Base-by-base conservation (phyloP, 1,284 basidiomycete genomes). In the Omphalotus olearius region DNA sequence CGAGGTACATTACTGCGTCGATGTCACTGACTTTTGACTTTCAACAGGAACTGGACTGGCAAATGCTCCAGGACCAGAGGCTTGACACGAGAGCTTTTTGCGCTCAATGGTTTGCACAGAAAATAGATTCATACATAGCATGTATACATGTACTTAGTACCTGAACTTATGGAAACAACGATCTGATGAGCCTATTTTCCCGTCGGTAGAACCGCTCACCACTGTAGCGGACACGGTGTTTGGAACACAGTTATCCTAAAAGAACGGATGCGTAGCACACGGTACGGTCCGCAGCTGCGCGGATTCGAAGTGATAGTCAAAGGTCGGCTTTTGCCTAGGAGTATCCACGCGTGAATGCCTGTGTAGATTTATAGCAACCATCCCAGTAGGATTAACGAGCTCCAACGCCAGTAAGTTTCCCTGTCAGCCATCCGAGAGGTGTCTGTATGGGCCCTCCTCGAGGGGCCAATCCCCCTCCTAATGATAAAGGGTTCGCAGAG, bases 371-470 rank as follows among this genome's bases (percentile, higher is more conserved):
- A 4, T 23, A 42, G 6, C 6, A 20, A 20, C 41, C 20, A 26
- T 40, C 13, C 16, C 2, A 13, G 17, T 17, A 16, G 49, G 25
- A 48, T 69, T 60, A 82, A 66, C 80, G 74, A 49, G 77, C 69
- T 46, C 79, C 76, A 37, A 76, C 81, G 28, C 85, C 84, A 4
- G 83, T 76, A 42, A 90, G 65, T 64, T 79, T 87, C 40, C 78
- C 82, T n/a, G 88, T 83, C 42, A 91, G 64, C 88, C 88, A 91
- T 13, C 82, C 84, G 1, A 91, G 68, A n/a, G 88, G 87, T 38
- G 84, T 83, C 59, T 83, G 85, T 47, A 88, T 57, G 46, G 77
- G 76, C 38, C 76, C 73, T 51, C 78, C 78, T 59, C 87, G 78
- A 17, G 80, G 69, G 17, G 82, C 79, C 36, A 73, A 57, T 6